These are phyloP conservation scores for Solanum rostratum DNA, from an alignment of 257 asterid genomes.

Conservation along the genomic window DNA sequence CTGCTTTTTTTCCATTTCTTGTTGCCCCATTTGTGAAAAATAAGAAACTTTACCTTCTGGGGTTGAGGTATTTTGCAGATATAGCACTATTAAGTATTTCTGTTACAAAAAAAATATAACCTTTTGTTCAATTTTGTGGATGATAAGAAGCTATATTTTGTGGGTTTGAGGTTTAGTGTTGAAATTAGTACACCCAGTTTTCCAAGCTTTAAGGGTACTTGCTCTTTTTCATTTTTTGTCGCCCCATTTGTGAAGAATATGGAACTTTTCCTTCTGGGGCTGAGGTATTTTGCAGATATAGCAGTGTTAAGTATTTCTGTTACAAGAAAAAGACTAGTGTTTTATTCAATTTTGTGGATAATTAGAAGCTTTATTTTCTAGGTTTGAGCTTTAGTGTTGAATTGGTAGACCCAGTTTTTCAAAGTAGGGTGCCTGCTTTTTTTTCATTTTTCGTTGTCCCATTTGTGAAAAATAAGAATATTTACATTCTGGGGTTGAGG, in stretches of 20 bases:
- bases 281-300: not conserved
- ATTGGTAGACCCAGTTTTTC: not conserved
- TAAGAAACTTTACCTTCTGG: not conserved
- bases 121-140: not conserved
- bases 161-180: not conserved
- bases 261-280: not conserved
- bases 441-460: not conserved
- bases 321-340: not conserved
- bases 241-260: not conserved
- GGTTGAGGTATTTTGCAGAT: not conserved
- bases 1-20: not conserved
- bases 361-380: not conserved
- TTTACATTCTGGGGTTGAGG: not conserved
- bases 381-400: not conserved
- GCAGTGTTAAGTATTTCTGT: no score
- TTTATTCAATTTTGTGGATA: not conserved
- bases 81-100: not conserved
- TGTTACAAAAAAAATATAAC: not conserved
- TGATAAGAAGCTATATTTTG: not conserved
- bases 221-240: not conserved
- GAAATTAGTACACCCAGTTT: not conserved
- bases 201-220: not conserved
- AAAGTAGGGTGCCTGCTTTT: not conserved
- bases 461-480: not conserved
- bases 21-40: not conserved